Evolutionary conservation across 1,284 basidiomycete genomes (phyloP).

Genomic region (Entoloma clypeatum): DNA sequence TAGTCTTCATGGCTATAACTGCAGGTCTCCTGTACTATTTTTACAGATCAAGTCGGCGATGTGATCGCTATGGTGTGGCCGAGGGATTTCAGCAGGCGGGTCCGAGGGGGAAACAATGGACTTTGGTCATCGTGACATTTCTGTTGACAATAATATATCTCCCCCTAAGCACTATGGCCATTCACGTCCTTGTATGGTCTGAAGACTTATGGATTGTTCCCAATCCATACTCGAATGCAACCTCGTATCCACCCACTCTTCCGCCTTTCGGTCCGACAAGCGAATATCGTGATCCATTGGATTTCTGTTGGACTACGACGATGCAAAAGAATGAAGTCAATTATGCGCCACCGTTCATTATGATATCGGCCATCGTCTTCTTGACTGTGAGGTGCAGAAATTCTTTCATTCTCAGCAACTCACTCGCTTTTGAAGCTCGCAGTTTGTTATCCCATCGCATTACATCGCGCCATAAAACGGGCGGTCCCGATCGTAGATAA

Average conservation of each 20-base stretch:
- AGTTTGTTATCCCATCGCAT: slow-evolving; percentile 68
- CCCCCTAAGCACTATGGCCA: slow-evolving; percentile 66
- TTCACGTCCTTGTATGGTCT: slow-evolving; percentile 71
- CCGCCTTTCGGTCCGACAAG: slow-evolving; percentile 51
- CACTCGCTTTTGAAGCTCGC: slow-evolving; percentile 45
- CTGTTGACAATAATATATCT: slow-evolving; percentile 63
- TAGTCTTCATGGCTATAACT: slow-evolving; percentile 53
- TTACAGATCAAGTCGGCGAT: slow-evolving; percentile 44
- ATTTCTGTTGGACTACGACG: slow-evolving; percentile 79
- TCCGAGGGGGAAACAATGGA: slow-evolving; percentile 44
- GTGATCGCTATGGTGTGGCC: slow-evolving; percentile 43
- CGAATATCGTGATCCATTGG: slow-evolving; percentile 58
- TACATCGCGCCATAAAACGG: slow-evolving; percentile 52
- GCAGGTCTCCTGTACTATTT: slow-evolving; percentile 54
- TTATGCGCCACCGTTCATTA: slow-evolving; percentile 62
- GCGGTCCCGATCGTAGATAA: slow-evolving; percentile 65
- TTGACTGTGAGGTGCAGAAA: slow-evolving; percentile 40
- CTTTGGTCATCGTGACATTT: slow-evolving; percentile 57
- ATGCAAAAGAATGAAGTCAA: slow-evolving; percentile 73
- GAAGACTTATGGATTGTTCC: slow-evolving; percentile 69
- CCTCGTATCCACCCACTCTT: slow-evolving; percentile 44
- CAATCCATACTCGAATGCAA: slow-evolving; percentile 64
- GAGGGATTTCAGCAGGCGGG: slow-evolving; percentile 54
- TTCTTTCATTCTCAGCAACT: slow-evolving; percentile 6
- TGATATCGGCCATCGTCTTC: slow-evolving; percentile 54